Base-by-base conservation (phyloP, 2,329 filamentous ascomycete species). In the Xylariaceae sp. region DNA sequence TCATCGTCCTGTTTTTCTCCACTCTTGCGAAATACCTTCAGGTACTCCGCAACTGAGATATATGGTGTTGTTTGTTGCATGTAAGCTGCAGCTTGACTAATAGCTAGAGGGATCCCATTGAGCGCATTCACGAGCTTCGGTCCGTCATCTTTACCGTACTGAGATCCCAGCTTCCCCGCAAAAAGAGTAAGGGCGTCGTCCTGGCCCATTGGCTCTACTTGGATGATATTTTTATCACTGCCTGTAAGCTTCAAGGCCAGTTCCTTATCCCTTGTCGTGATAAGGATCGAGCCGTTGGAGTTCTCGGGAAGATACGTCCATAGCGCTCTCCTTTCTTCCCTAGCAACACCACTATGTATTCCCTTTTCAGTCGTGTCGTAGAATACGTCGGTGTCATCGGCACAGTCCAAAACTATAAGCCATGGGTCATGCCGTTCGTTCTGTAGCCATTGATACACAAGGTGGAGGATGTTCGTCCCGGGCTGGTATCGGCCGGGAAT, bases 341-440 rank as follows among this genome's bases (percentile, higher is more conserved):
- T 22, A 2, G 19, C 1, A 21, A 26, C n/a, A n/a, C 22, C 29
- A 1, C 9, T 12, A 47, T 54, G 50, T 2, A 12, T 21, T 52
- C 30, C 19, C 12, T 54, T 12, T 42, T 60, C 21, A 10, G 54
- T 55, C 1, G 52, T 40, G 43, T 57, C 30, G 41, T 66, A 65
- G 26, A 70, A 65, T 5, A 69, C 54, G 7, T 63, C 47, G 30
- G 44, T 12, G 58, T 73, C 61, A 54, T 73, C 70, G 39, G 67
- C 70, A 54, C 68, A 72, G 39, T 74, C 70, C 18, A 74, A 61
- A 43, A 74, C 57, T 29, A 73, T 59, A 13, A 68, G 15, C 72
- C 71, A 74, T 42, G 39, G 54, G 16, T 64, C 63, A 37, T 67
- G 63, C 30, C 41, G 47, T 43, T 65, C 56, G 22, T 66, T 61